Evolutionary conservation across 2,329 filamentous ascomycete species (phyloP), one percentile per base, ranked within the genome.

Genomic region (Paraphoma sp.): DNA sequence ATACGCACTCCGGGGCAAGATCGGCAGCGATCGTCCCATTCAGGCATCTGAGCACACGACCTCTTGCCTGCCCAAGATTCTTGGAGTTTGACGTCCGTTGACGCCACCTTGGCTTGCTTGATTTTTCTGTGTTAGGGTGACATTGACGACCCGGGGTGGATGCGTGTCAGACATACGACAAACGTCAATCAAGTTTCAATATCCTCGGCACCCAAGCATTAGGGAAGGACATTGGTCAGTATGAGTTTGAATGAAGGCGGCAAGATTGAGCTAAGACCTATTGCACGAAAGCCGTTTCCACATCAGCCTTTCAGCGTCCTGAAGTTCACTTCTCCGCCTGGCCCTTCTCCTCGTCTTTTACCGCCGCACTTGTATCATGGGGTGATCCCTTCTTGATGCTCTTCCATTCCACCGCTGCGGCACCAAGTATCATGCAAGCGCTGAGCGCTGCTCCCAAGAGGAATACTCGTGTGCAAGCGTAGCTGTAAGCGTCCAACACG

Each of bases 401-500:
- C 68, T 79, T 83, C 87, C 87, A 90, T 73, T 89, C 84, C 65
- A 90, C 82, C 5, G 76, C 71, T 1, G 81, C 56, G 0, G 81
- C 78, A 0, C 84, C 86, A 5, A 89, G 31, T 9, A 88, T 77
- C 5, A 79, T 82, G 3, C 87, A 60, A 16, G 79, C 79, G 1
- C 82, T 79, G 64, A 87, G 76, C 1, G 82, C 81, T n/a, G 87
- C 76, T 1, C 80, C 82, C 8, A 90, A 81, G 54, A 85, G 80
- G 66, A 89, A 91, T 0, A 82, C 81, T 47, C 81, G 74, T 1
- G 81, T 81, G 18, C 91, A 71, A 0, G 87, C 80, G 18, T 79
- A 73, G 66, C 89, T 90, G 74, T 91, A 91, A 0, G 86, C 87
- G 0, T 79, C 62, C 1, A 87, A 76, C 1, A 92, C 86, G 0